Base-by-base conservation (phyloP, 1,284 basidiomycete species). In the Ustilago shanxiensis region DNA sequence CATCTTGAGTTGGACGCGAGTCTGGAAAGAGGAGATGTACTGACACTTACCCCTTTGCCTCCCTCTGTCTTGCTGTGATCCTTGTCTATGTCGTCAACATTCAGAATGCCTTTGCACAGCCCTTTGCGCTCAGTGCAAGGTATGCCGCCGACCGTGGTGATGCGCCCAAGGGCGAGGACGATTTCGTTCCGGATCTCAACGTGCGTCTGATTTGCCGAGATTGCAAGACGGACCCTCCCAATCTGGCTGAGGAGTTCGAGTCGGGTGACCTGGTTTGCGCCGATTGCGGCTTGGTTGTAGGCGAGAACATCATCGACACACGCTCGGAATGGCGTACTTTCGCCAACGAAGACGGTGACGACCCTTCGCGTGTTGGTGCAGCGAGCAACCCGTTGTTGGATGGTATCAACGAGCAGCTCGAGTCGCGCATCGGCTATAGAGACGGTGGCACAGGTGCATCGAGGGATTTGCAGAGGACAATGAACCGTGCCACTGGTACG, bases 331-430 rank as follows among this genome's bases (percentile, higher is more conserved):
- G 87, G 83, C 89, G 98, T 92, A 99, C 97, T 66, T 99, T 99
- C 87, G 97, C 97, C 79, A 97, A 99, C 87, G 96, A 98, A 88
- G 87, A 88, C 37, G 95, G 96, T 71, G 97, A 99, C 87, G 97
- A 99, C 87, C 96, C 96, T 66, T 99, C 96, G 81, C 97, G 97
- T 93, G 97, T 99, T 78, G 97, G 97, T 88, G 95, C 94, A 62
- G 94, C 95, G 44, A 91, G 92, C 45, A 95, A 98, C 86, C 95
- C 95, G 59, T 88, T 98, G 29, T 89, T 98, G 87, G 87, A 90
- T 47, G 95, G 98, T 85, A 94, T 94, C 54, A 92, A 95, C 81
- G 95, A 96, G 86, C 93, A 95, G 85, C 90, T 97, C 60, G 93
- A 95, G 83, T 99, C 97, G 29, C 90, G 94, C 73, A 98, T 99